Conservation (phyloP, 2,329 filamentous ascomycete genomes). For the Phialemonium atrogriseum region DNA sequence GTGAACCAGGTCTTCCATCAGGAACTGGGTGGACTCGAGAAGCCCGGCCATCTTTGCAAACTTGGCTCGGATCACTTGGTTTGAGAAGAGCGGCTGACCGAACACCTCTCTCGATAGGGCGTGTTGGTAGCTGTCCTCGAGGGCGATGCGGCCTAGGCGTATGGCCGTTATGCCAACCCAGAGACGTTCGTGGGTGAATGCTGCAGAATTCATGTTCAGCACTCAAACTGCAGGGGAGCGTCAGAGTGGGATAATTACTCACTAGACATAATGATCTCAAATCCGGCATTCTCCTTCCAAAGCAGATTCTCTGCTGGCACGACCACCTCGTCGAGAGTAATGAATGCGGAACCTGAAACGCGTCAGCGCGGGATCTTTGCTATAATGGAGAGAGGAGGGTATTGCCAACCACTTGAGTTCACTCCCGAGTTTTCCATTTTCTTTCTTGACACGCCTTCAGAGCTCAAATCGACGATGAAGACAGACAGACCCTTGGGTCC, state of each 20-base stretch:
- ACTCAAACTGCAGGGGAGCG: too few relatives aligned
- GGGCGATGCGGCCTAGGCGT: conserved; percentile 46
- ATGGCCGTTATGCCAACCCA: conserved; percentile 48
- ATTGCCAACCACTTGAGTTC: conserved; percentile 51
- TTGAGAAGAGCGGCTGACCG: conserved; percentile 46
- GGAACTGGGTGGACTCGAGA: conserved; percentile 54
- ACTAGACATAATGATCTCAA: conserved; percentile 21
- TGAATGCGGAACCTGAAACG: conserved; percentile 42
- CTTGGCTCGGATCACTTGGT: conserved; percentile 52
- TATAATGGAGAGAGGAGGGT: conserved; percentile 40
- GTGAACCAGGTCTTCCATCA: conserved; percentile 52
- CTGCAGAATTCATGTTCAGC: too few relatives aligned
- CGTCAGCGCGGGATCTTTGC: conserved; percentile 34
- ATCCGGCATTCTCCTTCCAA: conserved; percentile 40
- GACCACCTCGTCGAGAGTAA: conserved; percentile 40
- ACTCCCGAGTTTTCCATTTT: conserved; percentile 52
- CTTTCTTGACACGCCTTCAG: conserved; percentile 50
- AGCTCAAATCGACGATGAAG: conserved; percentile 43
- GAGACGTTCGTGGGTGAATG: conserved; percentile 53
- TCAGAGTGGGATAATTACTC: conserved; percentile 29
- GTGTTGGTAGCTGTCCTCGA: conserved; percentile 43
- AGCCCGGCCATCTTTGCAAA: conserved; percentile 48
- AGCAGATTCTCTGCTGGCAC: conserved; percentile 41
- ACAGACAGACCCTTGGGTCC: neutral
- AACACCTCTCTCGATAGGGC: conserved; percentile 47